Percentiles rank a stretch among this genome's conserved stretches.
Evolutionary conservation across 139 green algal genomes (phyloP).

Genomic region (Raphidocelis subcapitata): DNA sequence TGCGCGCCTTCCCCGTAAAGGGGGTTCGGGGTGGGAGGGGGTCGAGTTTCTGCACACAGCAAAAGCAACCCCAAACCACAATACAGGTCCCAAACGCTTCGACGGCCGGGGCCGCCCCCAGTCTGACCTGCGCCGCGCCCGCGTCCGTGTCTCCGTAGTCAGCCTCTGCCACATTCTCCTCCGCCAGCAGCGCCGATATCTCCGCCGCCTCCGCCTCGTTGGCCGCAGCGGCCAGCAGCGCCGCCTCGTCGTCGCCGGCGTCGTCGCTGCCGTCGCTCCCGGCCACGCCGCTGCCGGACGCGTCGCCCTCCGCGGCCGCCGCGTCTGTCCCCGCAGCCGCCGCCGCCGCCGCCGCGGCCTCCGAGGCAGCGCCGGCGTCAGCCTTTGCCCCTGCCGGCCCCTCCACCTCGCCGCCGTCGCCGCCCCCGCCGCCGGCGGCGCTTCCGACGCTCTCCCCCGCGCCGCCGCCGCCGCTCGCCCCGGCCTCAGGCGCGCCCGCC

Average conservation of each 20-base stretch:
- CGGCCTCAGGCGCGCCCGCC: conserved; percentile 2
- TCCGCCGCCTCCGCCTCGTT: conserved; percentile 37
- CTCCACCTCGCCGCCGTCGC: too few relatives aligned
- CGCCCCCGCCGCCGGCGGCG: conserved; percentile 25
- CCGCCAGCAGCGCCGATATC: conserved; percentile 54
- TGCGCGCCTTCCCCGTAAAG: too few relatives aligned
- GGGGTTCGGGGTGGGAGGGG: too few relatives aligned
- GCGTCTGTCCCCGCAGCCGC: too few relatives aligned
- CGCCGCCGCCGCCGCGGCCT: not conserved
- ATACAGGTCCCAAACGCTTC: too few relatives aligned
- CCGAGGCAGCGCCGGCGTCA: not conserved
- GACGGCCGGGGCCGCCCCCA: too few relatives aligned
- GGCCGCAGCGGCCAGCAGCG: conserved; percentile 8
- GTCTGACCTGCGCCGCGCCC: too few relatives aligned
- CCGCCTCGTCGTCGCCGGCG: conserved; percentile 6
- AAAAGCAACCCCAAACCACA: too few relatives aligned
- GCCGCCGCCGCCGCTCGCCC: not conserved
- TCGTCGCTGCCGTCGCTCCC: not conserved
- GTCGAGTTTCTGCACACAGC: too few relatives aligned
- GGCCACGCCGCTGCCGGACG: conserved; percentile 7
- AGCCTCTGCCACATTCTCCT: conserved; percentile 56
- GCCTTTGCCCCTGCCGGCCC: not conserved
- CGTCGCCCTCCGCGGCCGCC: too few relatives aligned
- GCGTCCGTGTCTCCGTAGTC: conserved; percentile 9
- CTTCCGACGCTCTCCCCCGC: not conserved